Evolutionary conservation across 371 early-diverging fungal species (phyloP), one percentile per base, ranked within the genome.

Genomic region (Haplosporangium sp.): DNA sequence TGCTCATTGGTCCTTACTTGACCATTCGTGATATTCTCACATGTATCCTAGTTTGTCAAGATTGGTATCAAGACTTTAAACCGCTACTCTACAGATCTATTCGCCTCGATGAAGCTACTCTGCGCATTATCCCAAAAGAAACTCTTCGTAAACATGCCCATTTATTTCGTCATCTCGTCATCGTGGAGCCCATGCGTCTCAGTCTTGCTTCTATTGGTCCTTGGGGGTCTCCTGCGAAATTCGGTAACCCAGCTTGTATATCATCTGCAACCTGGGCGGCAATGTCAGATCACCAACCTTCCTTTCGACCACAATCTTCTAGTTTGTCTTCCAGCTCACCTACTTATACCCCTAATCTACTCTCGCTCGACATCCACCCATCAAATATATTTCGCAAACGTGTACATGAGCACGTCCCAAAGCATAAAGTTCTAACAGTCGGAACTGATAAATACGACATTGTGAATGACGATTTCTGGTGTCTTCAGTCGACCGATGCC

Each of bases 161-260:
- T 47, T 60, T 63, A 53, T 57, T 76, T 27, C 71, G 71, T 3
- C 71, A 76, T 17, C 59, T 76, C 35, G 52, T 57, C 48, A 48
- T 76, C 2, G 44, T 67, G 60, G 76, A 76, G 20, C 75, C 75
- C 39, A 74, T 74, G 75, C 69, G 57, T 15, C 56, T 74, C 7
- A 69, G 69, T 40, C 38, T 69, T 13, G 27, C 56, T 3, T 19
- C 65, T 2, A 40, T 74, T 59, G 55, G 44, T 3, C 61, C 69
- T 3, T 67, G 60, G 59, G 44, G 19, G n/a, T 15, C 45, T 3
- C 39, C 38, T 27, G 11, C 55, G 10, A n/a, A 20, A 7, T 7
- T 52, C 20, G 52, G 52, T n/a, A 52, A 52, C 8, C 6, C 2
- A 2, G 17, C 52, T n/a, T 52, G 52, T 52, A 52, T 52, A 52